Conservation (phyloP, 257 asterid species). For the Petunia secreta region DNA sequence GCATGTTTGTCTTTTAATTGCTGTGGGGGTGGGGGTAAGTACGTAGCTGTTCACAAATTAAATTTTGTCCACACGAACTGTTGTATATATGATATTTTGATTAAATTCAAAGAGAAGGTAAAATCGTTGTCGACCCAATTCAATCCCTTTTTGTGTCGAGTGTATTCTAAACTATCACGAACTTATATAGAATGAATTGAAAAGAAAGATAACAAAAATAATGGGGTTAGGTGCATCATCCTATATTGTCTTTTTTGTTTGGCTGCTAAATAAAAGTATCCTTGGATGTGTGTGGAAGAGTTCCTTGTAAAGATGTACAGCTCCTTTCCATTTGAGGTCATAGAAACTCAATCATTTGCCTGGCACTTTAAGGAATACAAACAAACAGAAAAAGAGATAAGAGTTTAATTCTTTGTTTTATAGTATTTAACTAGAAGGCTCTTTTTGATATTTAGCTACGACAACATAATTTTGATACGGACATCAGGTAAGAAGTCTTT, state of each 20-base stretch:
- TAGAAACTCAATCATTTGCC: constrained; percentile 18
- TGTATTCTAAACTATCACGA: neutral
- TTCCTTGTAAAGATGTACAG: neutral
- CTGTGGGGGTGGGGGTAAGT: neutral
- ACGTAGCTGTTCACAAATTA: no score
- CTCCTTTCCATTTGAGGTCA: neutral
- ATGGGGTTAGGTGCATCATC: neutral
- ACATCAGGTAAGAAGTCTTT: neutral
- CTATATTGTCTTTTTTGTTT: neutral
- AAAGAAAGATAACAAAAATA: neutral
- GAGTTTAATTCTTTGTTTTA: neutral
- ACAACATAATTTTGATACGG: neutral
- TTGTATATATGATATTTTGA: no score
- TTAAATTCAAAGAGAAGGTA: no score
- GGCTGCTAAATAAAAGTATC: neutral
- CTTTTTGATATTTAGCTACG: neutral
- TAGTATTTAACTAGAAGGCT: neutral
- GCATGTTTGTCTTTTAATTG: neutral
- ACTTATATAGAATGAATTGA: neutral
- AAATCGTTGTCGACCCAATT: no score
- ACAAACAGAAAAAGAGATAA: neutral
- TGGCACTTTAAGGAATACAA: no score
- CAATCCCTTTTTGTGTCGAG: no score
- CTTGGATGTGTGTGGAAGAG: neutral
- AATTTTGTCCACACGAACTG: no score